Conservation (phyloP, 78 protist species). For the Dictyostelium capitatum region DNA sequence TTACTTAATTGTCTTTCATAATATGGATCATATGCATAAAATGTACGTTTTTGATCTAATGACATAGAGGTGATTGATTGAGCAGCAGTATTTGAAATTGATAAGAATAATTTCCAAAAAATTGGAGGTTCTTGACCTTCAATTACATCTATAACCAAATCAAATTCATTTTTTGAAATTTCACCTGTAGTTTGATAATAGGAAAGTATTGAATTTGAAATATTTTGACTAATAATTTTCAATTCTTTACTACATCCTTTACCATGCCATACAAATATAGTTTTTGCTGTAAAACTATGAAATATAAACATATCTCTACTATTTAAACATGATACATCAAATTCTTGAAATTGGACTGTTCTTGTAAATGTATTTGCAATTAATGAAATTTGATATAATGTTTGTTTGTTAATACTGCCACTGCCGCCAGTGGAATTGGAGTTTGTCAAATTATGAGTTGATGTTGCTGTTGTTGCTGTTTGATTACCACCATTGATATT, state of each 20-base stretch:
- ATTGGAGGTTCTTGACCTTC: conserved; percentile 56
- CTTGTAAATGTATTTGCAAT: not conserved
- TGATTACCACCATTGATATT: not conserved
- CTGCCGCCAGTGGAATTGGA: not conserved
- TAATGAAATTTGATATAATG: conserved; percentile 19
- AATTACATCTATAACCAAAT: conserved; percentile 18
- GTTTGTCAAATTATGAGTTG: not conserved
- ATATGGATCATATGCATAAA: conserved; percentile 13
- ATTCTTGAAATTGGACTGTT: conserved; percentile 29
- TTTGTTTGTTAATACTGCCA: not conserved
- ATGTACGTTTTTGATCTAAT: conserved; percentile 25
- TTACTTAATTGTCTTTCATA: not conserved
- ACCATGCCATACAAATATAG: conserved; percentile 65
- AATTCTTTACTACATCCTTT: conserved; percentile 4
- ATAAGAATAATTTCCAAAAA: conserved; percentile 59
- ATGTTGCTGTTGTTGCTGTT: not conserved
- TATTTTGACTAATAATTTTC: not conserved
- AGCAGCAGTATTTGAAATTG: conserved; percentile 12
- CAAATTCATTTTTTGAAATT: conserved; percentile 2
- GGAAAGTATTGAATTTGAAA: conserved; percentile 4
- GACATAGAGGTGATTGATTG: conserved; percentile 10
- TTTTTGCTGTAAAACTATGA: conserved; percentile 17
- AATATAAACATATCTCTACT: conserved; percentile 70
- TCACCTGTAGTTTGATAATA: conserved; percentile 31
- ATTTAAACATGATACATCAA: conserved; percentile 39